These are phyloP conservation scores for Penicillium psychrosexuale DNA, from an alignment of 2,329 filamentous ascomycete genomes.

Conservation along the genomic window DNA sequence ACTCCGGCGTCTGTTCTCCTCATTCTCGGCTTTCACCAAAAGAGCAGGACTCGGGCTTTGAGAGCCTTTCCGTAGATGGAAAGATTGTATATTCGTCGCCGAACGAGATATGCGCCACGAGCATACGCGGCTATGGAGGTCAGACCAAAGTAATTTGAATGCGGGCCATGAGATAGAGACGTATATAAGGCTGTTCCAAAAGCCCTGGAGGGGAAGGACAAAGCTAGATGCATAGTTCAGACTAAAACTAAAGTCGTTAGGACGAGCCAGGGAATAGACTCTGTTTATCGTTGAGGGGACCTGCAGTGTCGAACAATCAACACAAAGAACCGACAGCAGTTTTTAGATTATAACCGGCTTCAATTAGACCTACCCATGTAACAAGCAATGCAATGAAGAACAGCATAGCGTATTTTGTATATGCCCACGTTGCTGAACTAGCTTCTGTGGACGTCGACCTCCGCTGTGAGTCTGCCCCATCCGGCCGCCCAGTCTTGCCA, in stretches of 20 bases:
- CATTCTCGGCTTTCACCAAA: neutral
- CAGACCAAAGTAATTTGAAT: conserved; percentile 43
- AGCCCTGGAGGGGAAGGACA: conserved; percentile 76
- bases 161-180: conserved; percentile 65
- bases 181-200: conserved; percentile 83
- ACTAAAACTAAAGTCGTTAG: conserved; percentile 51
- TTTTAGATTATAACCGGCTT: neutral
- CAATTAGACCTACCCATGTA: conserved; percentile 35
- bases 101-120: neutral
- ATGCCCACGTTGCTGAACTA: conserved; percentile 39
- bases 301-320: conserved; percentile 15
- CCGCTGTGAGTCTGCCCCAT: conserved; percentile 11
- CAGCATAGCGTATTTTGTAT: conserved; percentile 41
- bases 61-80: neutral
- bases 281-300: conserved; percentile 74
- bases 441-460: conserved; percentile 26
- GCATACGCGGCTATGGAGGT: conserved; percentile 2
- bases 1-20: neutral
- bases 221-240: conserved; percentile 69
- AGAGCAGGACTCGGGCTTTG: neutral
- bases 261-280: conserved; percentile 65
- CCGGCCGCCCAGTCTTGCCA: neutral
- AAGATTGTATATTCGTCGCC: neutral
- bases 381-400: conserved; percentile 44
- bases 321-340: neutral